Evolutionary conservation across 73 alveolate species (phyloP), one percentile per base, ranked within the genome.

Genomic region (Tetrahymena borealis): DNA sequence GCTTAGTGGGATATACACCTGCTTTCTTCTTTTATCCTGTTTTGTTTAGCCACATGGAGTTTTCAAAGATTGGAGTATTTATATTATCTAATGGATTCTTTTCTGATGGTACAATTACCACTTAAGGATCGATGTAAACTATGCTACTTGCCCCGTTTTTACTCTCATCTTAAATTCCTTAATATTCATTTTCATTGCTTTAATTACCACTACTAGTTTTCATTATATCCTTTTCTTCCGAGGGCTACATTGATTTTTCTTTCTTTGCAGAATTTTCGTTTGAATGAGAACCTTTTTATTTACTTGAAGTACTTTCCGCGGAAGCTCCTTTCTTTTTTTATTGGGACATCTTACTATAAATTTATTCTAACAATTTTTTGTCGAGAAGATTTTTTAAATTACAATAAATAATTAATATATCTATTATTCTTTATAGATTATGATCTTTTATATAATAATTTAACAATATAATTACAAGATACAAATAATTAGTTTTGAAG

Each of bases 1-100:
- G 36, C 79, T 42, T 79, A 32, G 93, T 79, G 35, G 95, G 95
- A 93, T 93, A 93, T 28, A 79, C 77, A 33, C 93, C 90, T 40
- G 93, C 91, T 42, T 93, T 93, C 40, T 90, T 39, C 41, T 93
- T 93, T 36, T 85, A 32, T 16, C 78, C 95, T 38, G 90, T 39
- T 33, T 79, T 60, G 85, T 60, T 60, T 3, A 60, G 37, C 85
- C 85, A 60, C 10, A 60, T 60, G 9, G 85, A 60, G 31, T 60
- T 60, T 60, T 60, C 85, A 60, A 60, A 60, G 3, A 60, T 60
- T 13, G 85, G 85, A 0, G 85, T 60, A 60, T 60, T 60, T 0
- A 60, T 60, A 60, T 60, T 60, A 4, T 60, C 85, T 60, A 60
- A 24, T 13, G 85, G 85, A n/a, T 60, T 60, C 28, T 60, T 60